Conservation (phyloP, 2,329 filamentous ascomycete genomes). For the Colletotrichum horii region DNA sequence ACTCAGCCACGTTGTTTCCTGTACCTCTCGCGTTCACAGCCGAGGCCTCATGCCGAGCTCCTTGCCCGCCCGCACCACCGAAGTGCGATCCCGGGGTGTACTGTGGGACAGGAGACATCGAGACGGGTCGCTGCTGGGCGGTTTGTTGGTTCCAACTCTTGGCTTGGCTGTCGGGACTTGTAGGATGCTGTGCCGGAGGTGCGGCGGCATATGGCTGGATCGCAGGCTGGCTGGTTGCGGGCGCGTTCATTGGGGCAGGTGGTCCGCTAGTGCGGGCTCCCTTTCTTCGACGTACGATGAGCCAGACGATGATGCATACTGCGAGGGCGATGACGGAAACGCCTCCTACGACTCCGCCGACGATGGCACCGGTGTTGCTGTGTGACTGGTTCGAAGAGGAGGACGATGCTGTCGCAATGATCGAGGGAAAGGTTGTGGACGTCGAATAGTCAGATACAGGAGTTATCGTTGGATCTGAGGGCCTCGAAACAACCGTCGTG, state of each 20-base stretch:
- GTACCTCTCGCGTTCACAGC: background rate
- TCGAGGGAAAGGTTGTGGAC: background rate
- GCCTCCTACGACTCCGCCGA: background rate
- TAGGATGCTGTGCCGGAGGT: background rate
- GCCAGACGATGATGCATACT: background rate
- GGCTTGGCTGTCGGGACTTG: background rate
- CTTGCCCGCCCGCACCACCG: background rate
- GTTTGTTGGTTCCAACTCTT: background rate
- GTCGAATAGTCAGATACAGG: background rate
- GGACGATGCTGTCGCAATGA: background rate
- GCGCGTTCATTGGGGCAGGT: background rate
- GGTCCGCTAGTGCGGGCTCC: background rate
- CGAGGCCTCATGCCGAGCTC: background rate
- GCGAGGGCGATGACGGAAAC: rapidly evolving
- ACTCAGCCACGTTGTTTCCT: background rate
- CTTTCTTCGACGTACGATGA: background rate
- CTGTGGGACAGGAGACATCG: background rate
- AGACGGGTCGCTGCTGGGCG: background rate
- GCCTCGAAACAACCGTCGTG: no score
- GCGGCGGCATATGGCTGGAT: background rate
- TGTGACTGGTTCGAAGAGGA: rapidly evolving
- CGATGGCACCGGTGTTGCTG: background rate
- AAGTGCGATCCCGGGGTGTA: background rate
- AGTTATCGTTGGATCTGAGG: background rate
- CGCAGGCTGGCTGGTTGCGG: background rate